These are phyloP conservation scores for Mycena sanguinolenta DNA, from an alignment of 768 basidiomycete species.

Conservation along the genomic window DNA sequence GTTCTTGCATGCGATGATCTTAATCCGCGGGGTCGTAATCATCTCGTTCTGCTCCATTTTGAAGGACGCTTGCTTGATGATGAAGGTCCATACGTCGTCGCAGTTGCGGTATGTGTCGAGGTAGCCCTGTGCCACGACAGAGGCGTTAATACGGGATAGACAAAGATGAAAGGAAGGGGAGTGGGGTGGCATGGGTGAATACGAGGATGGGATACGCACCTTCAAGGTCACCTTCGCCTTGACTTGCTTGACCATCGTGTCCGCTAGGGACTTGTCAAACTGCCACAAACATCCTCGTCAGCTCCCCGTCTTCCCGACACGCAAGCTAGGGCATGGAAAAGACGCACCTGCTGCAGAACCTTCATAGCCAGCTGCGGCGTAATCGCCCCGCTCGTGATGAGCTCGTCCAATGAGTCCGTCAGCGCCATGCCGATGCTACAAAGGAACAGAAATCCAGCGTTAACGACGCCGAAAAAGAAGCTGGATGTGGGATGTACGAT, in stretches of 20 bases:
- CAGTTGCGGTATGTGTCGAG: not conserved
- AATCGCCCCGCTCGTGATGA: not conserved
- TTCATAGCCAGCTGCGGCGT: not conserved
- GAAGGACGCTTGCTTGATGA: not conserved
- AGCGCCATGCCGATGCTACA: not conserved
- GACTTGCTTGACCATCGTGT: not conserved
- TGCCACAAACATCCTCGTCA: not conserved
- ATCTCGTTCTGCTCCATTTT: conserved; percentile 1
- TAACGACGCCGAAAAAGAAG: not conserved
- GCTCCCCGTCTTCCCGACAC: not conserved
- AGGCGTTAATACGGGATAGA: not conserved
- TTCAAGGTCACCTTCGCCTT: not conserved
- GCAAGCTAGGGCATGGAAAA: no score
- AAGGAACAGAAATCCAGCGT: not conserved
- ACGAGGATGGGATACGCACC: not conserved
- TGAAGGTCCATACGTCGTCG: not conserved
- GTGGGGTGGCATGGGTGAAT: no score
- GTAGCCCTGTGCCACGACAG: not conserved
- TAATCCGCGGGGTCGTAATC: not conserved
- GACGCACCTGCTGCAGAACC: not conserved
- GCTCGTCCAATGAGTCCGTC: not conserved
- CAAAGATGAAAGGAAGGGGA: not conserved
- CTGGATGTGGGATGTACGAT: not conserved
- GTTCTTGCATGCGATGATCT: conserved; percentile 2
- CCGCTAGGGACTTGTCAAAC: not conserved